A percentile compares a stretch with the other conserved stretches of the same genome.
Conservation (phyloP, 108 stramenopile species). For the Cyclostephanos invisitatus region DNA sequence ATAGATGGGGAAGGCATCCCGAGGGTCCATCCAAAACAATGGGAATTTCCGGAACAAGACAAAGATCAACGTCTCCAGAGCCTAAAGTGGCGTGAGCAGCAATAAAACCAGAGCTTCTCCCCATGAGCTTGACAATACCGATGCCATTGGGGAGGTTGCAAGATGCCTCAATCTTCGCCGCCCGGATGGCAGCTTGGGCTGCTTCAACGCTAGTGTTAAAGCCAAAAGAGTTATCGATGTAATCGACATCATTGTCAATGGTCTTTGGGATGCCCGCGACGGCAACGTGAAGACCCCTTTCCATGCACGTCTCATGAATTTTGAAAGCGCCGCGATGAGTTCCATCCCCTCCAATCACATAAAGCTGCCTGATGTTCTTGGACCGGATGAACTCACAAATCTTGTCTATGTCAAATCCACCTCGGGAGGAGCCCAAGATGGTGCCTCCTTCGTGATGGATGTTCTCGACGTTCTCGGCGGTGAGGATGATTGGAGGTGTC, state of each 20-base stretch:
- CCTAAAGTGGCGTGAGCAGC: conserved; percentile 92
- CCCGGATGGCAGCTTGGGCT: conserved; percentile 84
- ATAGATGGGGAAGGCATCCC: conserved; percentile 92
- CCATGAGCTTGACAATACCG: conserved; percentile 98
- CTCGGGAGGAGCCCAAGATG: conserved; percentile 88
- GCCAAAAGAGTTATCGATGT: conserved; percentile 96
- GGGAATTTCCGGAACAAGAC: conserved; percentile 95
- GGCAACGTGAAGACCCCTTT: conserved; percentile 85
- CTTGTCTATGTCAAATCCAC: conserved; percentile 94
- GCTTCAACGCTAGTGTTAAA: conserved; percentile 92
- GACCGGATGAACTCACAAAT: conserved; percentile 75
- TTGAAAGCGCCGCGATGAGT: conserved; percentile 94
- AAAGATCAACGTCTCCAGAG: conserved; percentile 92
- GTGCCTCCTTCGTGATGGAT: conserved; percentile 97
- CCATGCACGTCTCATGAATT: conserved; percentile 91
- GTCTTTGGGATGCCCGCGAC: conserved; percentile 96
- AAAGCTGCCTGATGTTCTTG: conserved; percentile 84
- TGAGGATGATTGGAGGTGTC: conserved; percentile 73
- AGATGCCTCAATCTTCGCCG: conserved; percentile 92
- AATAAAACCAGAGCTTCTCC: conserved; percentile 92
- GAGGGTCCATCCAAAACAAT: conserved; percentile 88
- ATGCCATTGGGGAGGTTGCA: conserved; percentile 96
- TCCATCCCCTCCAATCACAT: conserved; percentile 98
- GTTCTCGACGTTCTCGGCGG: conserved; percentile 75
- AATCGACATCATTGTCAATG: conserved; percentile 92